A percentile compares a stretch with the other conserved stretches of the same genome.
These are phyloP conservation scores for Podaxis mareebaensis DNA, from an alignment of 768 basidiomycete genomes.

Conservation along the genomic window DNA sequence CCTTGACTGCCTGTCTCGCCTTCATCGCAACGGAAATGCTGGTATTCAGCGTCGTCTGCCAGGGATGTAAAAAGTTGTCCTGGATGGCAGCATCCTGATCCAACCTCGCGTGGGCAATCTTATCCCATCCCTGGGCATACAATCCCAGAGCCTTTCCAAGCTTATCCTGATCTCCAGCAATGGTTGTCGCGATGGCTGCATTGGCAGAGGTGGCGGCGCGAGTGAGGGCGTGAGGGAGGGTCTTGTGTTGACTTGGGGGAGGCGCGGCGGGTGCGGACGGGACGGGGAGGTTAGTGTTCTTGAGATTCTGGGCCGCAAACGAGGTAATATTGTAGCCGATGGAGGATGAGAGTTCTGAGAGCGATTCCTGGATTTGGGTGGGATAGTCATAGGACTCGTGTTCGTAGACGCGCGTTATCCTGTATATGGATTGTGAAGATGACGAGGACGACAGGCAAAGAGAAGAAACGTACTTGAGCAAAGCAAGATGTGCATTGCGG, in stretches of 20 bases:
- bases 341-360: constrained; percentile 67
- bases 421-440: constrained; percentile 28
- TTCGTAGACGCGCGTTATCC: constrained; percentile 88
- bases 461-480: constrained; percentile 67
- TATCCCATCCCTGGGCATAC: constrained; percentile 85
- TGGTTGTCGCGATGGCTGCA: constrained; percentile 39
- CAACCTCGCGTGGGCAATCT: constrained; percentile 73
- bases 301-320: constrained; percentile 86
- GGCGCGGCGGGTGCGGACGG: constrained; percentile 58
- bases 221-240: constrained; percentile 90
- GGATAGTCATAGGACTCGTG: constrained; percentile 90
- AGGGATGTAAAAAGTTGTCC: constrained; percentile 71
- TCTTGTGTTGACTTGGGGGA: constrained; percentile 79
- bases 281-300: constrained; percentile 83
- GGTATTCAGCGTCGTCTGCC: constrained; percentile 85
- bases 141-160: constrained; percentile 76
- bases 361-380: constrained; percentile 81
- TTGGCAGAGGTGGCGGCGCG: constrained; percentile 75
- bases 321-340: constrained; percentile 76
- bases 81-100: constrained; percentile 77
- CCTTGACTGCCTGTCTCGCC: constrained; percentile 80
- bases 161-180: constrained; percentile 51
- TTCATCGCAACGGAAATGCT: constrained; percentile 90
- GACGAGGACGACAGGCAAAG: not conserved
- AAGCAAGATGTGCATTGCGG: constrained; percentile 66